Evolutionary conservation across 495 filamentous ascomycete genomes (phyloP), one percentile per base, ranked within the genome.

Genomic region (Baudoinia panamericana): DNA sequence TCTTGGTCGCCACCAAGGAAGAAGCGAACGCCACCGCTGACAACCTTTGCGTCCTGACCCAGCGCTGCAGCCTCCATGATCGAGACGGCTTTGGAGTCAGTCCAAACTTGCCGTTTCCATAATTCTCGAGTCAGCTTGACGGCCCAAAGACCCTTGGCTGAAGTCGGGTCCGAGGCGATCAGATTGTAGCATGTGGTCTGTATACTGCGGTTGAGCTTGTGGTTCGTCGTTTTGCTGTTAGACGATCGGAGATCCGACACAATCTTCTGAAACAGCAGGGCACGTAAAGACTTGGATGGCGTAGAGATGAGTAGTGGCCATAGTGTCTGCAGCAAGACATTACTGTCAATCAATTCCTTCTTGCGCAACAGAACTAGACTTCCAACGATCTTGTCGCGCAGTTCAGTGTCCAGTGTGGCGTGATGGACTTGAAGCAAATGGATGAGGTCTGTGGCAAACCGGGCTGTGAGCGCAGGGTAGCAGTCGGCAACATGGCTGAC

Each of bases 1-100:
- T 94, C 90, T 58, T 87, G 81, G 58, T 95, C 87, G 18, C 86
- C 87, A 20, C 92, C 92, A 1, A 99, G 66, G 65, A 99, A 99
- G 66, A 95, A 99, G 22, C 82, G 69, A 2, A 93, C 82, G 24
- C 83, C 86, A 6, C 85, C 85, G 12, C 76, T 61, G 26, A 90
- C 74, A 13, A 96, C 83, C 63, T 96, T 96, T 45, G 84, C 80
- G 46, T 93, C 87, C 24, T 88, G 75, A 2, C 80, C 70, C 45
- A 93, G 59, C 36, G 72, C 71, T 0, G 85, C 83, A 61, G 90
- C 82, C 64, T 90, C 90, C 86, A 95, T 95, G 31, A 93, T 76
- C 53, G 90, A 84, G 30, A 92, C 85, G 1, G 90, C 73, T 56
- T 84, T 84, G 1, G 82, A 68, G 59, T 93, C 84, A 2, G 78